Conservation (phyloP, 2,329 filamentous ascomycete species). For the Aspergillus floridensis region DNA sequence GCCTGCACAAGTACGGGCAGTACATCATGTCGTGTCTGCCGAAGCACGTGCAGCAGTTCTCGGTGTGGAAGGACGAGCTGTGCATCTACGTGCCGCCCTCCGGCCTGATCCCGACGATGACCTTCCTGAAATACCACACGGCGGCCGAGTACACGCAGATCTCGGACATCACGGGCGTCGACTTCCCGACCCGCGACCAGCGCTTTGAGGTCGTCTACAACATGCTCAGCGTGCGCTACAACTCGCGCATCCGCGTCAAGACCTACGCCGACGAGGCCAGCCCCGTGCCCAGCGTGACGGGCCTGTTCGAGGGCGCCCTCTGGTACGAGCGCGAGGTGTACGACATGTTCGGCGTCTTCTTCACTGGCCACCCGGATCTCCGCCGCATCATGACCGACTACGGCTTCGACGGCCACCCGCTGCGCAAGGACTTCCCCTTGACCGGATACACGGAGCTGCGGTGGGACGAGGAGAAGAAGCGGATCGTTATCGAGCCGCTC, state of each 20-base stretch:
- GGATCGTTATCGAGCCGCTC: conserved; percentile 94
- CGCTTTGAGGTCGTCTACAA: conserved; percentile 99
- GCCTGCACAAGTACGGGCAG: conserved; percentile 89
- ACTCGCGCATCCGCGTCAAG: conserved; percentile 95
- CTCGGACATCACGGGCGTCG: conserved; percentile 87
- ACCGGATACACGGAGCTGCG: conserved; percentile 97
- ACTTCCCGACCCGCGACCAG: conserved; percentile 92
- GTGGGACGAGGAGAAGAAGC: conserved; percentile 99
- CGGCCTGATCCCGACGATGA: conserved; percentile 86
- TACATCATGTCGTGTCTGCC: conserved; percentile 96
- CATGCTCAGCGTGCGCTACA: conserved; percentile 90
- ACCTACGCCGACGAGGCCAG: conserved; percentile 97
- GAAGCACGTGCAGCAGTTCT: conserved; percentile 99
- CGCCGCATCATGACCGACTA: conserved; percentile 99
- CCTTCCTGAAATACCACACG: conserved; percentile 96
- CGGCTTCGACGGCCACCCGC: conserved; percentile 94
- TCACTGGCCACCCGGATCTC: conserved; percentile 89
- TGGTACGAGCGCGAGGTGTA: conserved; percentile 99
- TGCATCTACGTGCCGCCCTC: conserved; percentile 87
- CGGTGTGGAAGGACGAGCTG: conserved; percentile 98
- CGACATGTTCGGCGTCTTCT: conserved; percentile 97
- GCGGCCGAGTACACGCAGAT: conserved; percentile 94
- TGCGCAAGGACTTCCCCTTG: conserved; percentile 96
- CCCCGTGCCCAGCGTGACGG: conserved; percentile 82
- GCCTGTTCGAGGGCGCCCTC: conserved; percentile 90